Conservation (phyloP, 169 alveolate genomes). For the Cyclospora cayetanensis region DNA sequence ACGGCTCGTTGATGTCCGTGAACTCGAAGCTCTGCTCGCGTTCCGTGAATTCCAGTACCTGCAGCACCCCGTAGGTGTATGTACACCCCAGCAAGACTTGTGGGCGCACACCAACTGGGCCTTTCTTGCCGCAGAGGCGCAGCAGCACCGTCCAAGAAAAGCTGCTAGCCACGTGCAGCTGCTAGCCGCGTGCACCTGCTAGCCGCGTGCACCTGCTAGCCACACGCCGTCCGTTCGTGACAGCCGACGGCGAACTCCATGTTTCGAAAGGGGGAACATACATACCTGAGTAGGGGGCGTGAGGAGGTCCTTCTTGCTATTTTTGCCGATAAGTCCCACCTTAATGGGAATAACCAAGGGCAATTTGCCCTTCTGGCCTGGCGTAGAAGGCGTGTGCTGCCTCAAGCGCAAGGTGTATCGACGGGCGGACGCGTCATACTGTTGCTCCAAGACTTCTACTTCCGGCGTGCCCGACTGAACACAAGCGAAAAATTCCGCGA, state of each 20-base stretch:
- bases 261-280: neutral
- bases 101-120: neutral
- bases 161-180: neutral
- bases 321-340: conserved; percentile 84
- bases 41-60: conserved; percentile 19
- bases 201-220: neutral
- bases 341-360: conserved; percentile 90
- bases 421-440: conserved; percentile 78
- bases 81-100: neutral
- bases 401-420: conserved; percentile 32
- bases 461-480: conserved; percentile 78
- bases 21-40: neutral
- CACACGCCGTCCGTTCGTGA: neutral
- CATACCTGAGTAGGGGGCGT: neutral
- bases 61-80: neutral
- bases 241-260: neutral
- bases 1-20: neutral
- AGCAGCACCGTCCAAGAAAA: neutral
- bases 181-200: neutral
- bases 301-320: conserved; percentile 77
- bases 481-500: neutral
- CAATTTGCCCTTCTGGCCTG: conserved; percentile 71
- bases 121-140: neutral
- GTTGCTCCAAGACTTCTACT: conserved; percentile 73
- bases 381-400: conserved; percentile 84